phyloP scores from a whole-genome alignment of 2,329 filamentous ascomycete species.

The Pestalotiopsis sp. region DNA sequence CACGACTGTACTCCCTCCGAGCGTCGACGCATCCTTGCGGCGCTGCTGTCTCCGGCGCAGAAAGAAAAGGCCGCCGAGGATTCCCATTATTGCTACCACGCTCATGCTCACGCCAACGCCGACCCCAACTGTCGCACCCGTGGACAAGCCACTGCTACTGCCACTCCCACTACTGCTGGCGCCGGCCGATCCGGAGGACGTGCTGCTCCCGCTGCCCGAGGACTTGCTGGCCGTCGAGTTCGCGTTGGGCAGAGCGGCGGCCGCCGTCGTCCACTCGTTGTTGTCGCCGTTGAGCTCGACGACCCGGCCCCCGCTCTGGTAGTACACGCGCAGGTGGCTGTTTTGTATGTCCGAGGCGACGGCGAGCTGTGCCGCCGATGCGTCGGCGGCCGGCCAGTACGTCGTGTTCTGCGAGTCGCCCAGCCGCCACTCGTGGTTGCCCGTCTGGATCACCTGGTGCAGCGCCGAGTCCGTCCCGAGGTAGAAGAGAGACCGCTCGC shows the following conservation, averaged over 20 bases:
- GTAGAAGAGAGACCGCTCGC: slow-evolving; percentile 35
- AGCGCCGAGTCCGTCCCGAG: slow-evolving; percentile 36
- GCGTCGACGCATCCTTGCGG: slow-evolving; percentile 14
- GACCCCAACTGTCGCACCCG: slow-evolving; percentile 35
- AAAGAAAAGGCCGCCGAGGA: slow-evolving; percentile 26
- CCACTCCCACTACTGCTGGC: slow-evolving; percentile 5
- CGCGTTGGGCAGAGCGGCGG: slow-evolving; percentile 22
- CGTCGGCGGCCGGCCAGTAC: slow-evolving; percentile 20
- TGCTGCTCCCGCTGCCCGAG: neutral
- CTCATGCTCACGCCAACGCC: slow-evolving; percentile 34
- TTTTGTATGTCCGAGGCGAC: slow-evolving; percentile 26
- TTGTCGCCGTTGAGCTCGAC: slow-evolving; percentile 30
- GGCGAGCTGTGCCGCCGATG: slow-evolving; percentile 29
- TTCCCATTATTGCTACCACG: slow-evolving; percentile 29
- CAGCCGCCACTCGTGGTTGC: slow-evolving; percentile 26
- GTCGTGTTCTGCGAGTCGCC: slow-evolving; percentile 17
- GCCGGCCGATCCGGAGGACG: neutral
- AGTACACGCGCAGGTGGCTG: slow-evolving; percentile 33
- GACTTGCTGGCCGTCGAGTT: slow-evolving; percentile 20
- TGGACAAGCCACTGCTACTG: slow-evolving; percentile 20
- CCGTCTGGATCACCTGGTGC: slow-evolving; percentile 28
- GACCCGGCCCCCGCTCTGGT: slow-evolving; percentile 30
- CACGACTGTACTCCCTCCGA: slow-evolving; percentile 5
- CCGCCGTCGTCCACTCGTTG: slow-evolving; percentile 29
- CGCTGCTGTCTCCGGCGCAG: slow-evolving; percentile 25